These are phyloP conservation scores for Diplodia corticola DNA, from an alignment of 2,329 filamentous ascomycete genomes.

Conservation along the genomic window DNA sequence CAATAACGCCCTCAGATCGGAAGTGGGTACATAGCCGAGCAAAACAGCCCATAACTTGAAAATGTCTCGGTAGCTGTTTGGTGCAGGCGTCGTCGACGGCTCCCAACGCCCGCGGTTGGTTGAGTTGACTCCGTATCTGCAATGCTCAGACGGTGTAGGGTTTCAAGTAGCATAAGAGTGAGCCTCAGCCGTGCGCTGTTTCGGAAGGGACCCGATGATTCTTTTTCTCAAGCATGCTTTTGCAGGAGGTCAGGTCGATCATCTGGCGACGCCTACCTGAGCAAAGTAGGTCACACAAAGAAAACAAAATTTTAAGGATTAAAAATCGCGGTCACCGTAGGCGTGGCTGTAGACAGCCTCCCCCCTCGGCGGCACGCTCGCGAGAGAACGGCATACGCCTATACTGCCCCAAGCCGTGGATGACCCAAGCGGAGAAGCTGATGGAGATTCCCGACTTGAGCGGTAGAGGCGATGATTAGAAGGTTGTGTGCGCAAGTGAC, in stretches of 20 bases:
- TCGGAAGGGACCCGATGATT: conserved; percentile 4
- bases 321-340: background rate
- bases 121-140: conserved; percentile 5
- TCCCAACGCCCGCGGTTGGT: conserved; percentile 10
- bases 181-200: conserved; percentile 2
- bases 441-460: background rate
- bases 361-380: background rate
- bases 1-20: conserved; percentile 7
- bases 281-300: conserved; percentile 3
- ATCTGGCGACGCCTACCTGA: background rate
- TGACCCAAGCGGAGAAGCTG: background rate
- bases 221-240: conserved; percentile 13
- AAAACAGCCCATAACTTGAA: background rate
- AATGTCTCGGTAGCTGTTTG: conserved; percentile 17
- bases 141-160: conserved; percentile 12
- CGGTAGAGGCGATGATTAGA: background rate
- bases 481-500: background rate
- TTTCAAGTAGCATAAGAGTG: conserved; percentile 13
- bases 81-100: background rate
- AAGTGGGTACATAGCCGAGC: background rate
- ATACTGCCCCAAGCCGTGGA: background rate
- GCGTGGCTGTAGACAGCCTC: background rate
- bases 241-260: background rate
- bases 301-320: background rate
- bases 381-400: background rate